phyloP scores from a whole-genome alignment of 805 yeast species.

The Vanderwaltozyma verrucispora region DNA sequence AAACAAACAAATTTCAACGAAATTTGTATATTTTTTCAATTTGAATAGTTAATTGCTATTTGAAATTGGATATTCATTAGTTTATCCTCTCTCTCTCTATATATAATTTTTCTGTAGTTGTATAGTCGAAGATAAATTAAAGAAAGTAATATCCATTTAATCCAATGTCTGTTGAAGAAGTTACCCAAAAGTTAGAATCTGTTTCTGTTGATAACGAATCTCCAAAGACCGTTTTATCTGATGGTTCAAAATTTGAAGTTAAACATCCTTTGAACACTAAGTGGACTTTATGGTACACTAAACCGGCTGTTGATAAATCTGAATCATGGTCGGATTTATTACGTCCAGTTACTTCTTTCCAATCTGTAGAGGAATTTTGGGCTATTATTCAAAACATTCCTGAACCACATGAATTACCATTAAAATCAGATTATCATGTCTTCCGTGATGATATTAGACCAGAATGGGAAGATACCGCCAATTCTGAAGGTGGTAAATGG shows the following conservation, averaged over 20 bases:
- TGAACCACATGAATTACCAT: constrained; percentile 79
- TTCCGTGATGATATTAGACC: constrained; percentile 92
- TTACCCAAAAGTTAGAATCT: constrained; percentile 24
- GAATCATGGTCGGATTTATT: constrained; percentile 90
- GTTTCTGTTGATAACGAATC: constrained; percentile 16
- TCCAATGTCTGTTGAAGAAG: constrained; percentile 30
- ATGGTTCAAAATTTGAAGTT: constrained; percentile 24
- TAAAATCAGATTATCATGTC: constrained; percentile 88
- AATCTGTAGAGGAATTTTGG: constrained; percentile 98
- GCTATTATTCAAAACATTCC: constrained; percentile 93
- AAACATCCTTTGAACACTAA: constrained; percentile 78
- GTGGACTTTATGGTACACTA: constrained; percentile 98
- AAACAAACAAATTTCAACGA: no score
- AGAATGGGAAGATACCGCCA: constrained; percentile 94
- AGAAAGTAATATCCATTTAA: neutral
- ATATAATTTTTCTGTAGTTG: no score
- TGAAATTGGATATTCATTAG: no score
- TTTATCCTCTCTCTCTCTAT: no score
- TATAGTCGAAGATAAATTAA: no score
- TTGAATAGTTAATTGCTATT: no score
- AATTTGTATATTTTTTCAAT: no score
- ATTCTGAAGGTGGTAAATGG: constrained; percentile 93
- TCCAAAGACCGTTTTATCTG: constrained; percentile 25
- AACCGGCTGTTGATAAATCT: constrained; percentile 68
- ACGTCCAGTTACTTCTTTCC: constrained; percentile 85